Base-by-base conservation (phyloP, 768 basidiomycete genomes). In the Rhizopogon roseolus region DNA sequence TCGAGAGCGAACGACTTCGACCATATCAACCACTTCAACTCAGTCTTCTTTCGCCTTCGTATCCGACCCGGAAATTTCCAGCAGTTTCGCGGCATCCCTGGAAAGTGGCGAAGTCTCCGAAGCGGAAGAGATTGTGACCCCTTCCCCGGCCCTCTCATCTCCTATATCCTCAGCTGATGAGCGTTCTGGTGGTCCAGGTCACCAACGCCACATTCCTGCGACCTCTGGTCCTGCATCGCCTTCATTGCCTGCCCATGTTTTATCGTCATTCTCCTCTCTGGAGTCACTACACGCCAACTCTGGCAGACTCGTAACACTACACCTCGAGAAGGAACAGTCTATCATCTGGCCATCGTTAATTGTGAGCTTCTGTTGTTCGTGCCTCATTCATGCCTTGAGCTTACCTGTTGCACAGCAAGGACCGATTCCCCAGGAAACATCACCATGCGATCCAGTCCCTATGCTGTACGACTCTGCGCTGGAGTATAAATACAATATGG, bases 11-110 rank as follows among this genome's bases (percentile, higher is more conserved):
- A 91, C 90, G 0, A 84, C 82, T 3, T 90, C 88, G 13, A 83
- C 86, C 13, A 73, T 84, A 6, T 90, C 89, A 8, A 88, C 87
- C 1, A 72, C 84, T 0, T 90, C 88, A 4, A 87, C 87, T 0
- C 87, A 82, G 28, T 92, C 90, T 17, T 92, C 90, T 0, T 92
- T 84, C 60, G 89, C 90, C 4, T 77, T 90, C 53, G 76, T 92
- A 8, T 90, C 90, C n/a, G 90, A 92, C 60, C 83, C 82, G 2
- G 90, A 92, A 59, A 86, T 91, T 49, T 89, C 89, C 5, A 90
- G 88, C 69, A 88, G 86, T 65, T 90, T 91, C 59, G 87, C 88
- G 1, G 88, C 87, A 6, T 91, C 89, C 28, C 76, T 91, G 4
- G 90, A 89, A 63, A 86, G 86, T 58, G 84, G 75, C 13, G 84